Conservation (phyloP, 805 yeast species). For the Starmera caribaea region DNA sequence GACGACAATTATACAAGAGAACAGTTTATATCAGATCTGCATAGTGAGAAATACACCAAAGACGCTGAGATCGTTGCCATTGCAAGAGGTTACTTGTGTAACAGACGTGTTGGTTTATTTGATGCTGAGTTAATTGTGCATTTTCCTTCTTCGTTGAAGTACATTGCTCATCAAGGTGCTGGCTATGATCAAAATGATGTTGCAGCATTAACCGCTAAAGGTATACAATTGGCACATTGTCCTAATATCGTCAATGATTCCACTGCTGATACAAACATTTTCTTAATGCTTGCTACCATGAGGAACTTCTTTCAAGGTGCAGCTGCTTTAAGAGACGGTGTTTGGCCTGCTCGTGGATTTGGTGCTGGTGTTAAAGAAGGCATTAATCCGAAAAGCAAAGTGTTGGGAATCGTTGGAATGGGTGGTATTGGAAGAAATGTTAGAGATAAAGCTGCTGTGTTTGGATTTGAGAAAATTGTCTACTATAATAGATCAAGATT, state of each 20-base stretch:
- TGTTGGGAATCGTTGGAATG: slow-evolving; percentile 45
- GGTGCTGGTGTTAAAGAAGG: slow-evolving; percentile 29
- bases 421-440: slow-evolving; percentile 48
- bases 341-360: slow-evolving; percentile 20
- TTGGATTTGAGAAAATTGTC: slow-evolving; percentile 45
- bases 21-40: slow-evolving; percentile 26
- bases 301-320: slow-evolving; percentile 34
- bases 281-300: slow-evolving; percentile 41
- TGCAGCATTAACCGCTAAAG: slow-evolving; percentile 24
- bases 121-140: slow-evolving; percentile 29
- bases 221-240: slow-evolving; percentile 34
- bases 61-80: slow-evolving; percentile 34
- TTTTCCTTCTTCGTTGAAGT: slow-evolving; percentile 33
- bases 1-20: slow-evolving; percentile 25
- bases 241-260: slow-evolving; percentile 37
- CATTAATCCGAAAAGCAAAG: slow-evolving; percentile 36
- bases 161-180: slow-evolving; percentile 42
- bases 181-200: slow-evolving; percentile 44
- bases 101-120: slow-evolving; percentile 37
- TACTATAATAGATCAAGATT: slow-evolving; percentile 40
- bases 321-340: slow-evolving; percentile 17
- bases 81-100: slow-evolving; percentile 47
- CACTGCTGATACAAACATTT: slow-evolving; percentile 53
- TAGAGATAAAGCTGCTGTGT: slow-evolving; percentile 33
- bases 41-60: slow-evolving; percentile 11